phyloP scores from a whole-genome alignment of 768 basidiomycete species.

The Daedaleopsis sinensis region DNA sequence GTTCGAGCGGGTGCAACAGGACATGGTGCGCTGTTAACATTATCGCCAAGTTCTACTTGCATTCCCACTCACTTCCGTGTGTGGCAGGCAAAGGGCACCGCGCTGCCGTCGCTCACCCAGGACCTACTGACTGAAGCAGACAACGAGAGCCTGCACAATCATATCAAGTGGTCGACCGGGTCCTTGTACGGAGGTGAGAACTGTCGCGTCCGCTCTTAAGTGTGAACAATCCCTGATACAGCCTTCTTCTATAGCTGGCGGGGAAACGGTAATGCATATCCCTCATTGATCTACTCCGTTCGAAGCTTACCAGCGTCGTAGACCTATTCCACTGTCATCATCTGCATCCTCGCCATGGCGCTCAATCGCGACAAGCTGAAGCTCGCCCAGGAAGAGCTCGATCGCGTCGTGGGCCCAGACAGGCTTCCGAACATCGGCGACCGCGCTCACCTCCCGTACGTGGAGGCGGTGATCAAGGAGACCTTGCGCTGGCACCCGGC shows the following conservation, averaged over 20 bases:
- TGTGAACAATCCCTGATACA: background rate
- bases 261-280: conserved; percentile 13
- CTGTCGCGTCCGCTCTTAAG: background rate
- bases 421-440: conserved; percentile 26
- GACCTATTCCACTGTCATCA: conserved; percentile 30
- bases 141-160: background rate
- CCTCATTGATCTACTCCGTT: background rate
- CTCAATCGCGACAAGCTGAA: conserved; percentile 34
- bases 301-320: background rate
- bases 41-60: too few relatives aligned
- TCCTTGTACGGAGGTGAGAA: conserved; percentile 17
- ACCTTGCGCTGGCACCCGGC: conserved; percentile 37
- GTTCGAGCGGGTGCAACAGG: conserved; percentile 25
- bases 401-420: conserved; percentile 23
- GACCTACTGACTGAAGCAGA: conserved; percentile 10
- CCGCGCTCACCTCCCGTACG: conserved; percentile 23
- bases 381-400: conserved; percentile 32
- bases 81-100: conserved; percentile 15
- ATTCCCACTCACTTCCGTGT: too few relatives aligned
- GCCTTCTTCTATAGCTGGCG: conserved; percentile 6
- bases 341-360: conserved; percentile 38
- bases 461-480: conserved; percentile 28
- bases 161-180: conserved; percentile 8
- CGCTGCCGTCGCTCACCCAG: conserved; percentile 19
- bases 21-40: conserved; percentile 18